Base-by-base conservation (phyloP, 768 basidiomycete genomes). In the Leucocoprinus sp. region DNA sequence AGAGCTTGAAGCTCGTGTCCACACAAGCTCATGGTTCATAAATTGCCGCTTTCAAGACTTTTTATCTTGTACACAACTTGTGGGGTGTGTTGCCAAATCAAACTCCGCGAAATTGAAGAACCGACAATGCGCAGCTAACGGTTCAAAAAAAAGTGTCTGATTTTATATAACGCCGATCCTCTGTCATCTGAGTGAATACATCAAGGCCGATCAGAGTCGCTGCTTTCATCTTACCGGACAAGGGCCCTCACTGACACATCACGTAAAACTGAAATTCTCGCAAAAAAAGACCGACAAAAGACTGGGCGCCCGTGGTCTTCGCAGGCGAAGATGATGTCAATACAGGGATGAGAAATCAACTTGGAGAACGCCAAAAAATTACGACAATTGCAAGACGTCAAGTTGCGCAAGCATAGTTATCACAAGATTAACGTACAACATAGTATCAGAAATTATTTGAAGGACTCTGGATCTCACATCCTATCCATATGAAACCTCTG, bases 91-190 rank as follows among this genome's bases (percentile, higher is more conserved):
- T 36, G 38, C 14, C 11, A 22, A 39, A 34, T 43, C 42, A 43
- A 24, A 34, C 42, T 43, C 42, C 42, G 42, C 42, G 42, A 24
- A 19, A 43, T 11, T 43, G 33, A 43, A 26, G 42, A 43, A 24
- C 21, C 14, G 12, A n/a, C 31, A 0, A 15, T 14, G 11, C 27
- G 4, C 9, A 8, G n/a, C 6, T 31, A 31, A 29, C 19, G 35
- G 31, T 31, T 31, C 31, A 37, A 37, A 18, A 37, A 7, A 18
- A 37, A 19, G 12, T 37, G 12, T 18, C 19, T 18, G 35, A 37
- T 37, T 31, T 31, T 12, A 11, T n/a, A 12, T 7, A 14, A 31
- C n/a, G 31, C 31, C 11, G 31, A 31, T 31, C 31, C 31, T 31
- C 12, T 14, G 4, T 11, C 31, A 31, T 31, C n/a, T 14, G 6